These are phyloP conservation scores for Vitellaria paradoxa DNA, from an alignment of 179 eudicot genomes.

Conservation along the genomic window DNA sequence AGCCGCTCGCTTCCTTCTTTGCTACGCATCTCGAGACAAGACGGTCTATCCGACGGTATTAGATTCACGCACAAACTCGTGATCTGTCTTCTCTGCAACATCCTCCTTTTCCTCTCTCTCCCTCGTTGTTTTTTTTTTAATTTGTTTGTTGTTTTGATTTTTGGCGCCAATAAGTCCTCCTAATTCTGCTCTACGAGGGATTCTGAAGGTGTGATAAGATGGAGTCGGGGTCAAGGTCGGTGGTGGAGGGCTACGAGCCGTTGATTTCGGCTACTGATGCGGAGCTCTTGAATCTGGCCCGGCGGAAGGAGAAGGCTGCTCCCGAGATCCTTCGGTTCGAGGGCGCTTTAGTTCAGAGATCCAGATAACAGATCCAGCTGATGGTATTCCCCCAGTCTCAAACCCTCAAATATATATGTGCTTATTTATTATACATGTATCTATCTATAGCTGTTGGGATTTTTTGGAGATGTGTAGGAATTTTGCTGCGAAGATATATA, in stretches of 20 bases:
- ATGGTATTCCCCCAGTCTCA: conserved; percentile 40
- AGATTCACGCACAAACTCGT: conserved; percentile 19
- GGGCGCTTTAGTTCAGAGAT: conserved; percentile 56
- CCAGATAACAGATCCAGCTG: conserved; percentile 75
- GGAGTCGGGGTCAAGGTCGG: conserved; percentile 36
- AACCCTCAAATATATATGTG: not conserved
- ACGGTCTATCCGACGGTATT: not conserved
- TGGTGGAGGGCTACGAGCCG: conserved; percentile 50
- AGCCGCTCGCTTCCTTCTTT: not conserved
- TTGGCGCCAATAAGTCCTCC: conserved; percentile 1
- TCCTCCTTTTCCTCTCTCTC: not conserved
- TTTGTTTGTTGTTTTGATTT: not conserved
- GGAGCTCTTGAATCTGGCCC: conserved; percentile 70
- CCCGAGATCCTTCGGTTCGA: conserved; percentile 71
- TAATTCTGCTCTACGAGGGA: not conserved
- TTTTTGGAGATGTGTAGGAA: not conserved
- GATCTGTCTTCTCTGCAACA: conserved; percentile 32
- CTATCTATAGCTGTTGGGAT: not conserved
- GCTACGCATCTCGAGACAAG: not conserved
- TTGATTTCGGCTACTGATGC: conserved; percentile 75
- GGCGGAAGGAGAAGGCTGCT: conserved; percentile 90
- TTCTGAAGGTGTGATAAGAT: conserved; percentile 11
- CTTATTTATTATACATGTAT: not conserved
- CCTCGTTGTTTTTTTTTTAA: no score
- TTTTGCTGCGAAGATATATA: not conserved